These are phyloP conservation scores for Ophiostoma sp. DNA, from an alignment of 2,329 filamentous ascomycete species.

Conservation along the genomic window DNA sequence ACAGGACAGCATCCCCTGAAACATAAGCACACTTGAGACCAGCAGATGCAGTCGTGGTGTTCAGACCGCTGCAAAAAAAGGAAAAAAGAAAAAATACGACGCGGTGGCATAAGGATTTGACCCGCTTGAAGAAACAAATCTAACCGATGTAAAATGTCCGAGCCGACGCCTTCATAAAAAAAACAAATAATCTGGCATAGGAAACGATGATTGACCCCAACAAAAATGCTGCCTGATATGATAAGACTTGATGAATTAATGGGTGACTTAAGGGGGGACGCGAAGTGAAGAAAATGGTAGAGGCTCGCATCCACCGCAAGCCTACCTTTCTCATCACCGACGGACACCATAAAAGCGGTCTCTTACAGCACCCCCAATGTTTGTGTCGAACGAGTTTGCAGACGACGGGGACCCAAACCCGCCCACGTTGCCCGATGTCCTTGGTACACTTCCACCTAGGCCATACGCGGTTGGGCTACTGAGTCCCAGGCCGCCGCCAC, in stretches of 20 bases:
- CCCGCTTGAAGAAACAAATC: neutral
- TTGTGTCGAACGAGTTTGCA: conserved; percentile 35
- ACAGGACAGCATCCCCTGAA: too few relatives aligned
- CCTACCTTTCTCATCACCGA: conserved; percentile 2
- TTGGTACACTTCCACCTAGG: conserved; percentile 33
- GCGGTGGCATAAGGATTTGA: neutral
- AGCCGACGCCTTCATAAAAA: neutral
- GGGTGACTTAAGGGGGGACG: neutral
- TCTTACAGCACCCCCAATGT: conserved; percentile 23
- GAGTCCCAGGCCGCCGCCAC: conserved; percentile 33
- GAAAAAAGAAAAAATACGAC: neutral
- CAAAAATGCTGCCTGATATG: neutral
- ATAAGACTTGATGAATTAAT: neutral
- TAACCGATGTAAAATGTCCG: neutral
- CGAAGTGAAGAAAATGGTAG: neutral
- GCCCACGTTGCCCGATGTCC: conserved; percentile 31
- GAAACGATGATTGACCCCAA: neutral
- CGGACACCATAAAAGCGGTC: conserved; percentile 32
- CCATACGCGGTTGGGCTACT: conserved; percentile 32
- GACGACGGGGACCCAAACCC: conserved; percentile 25
- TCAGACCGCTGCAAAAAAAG: neutral
- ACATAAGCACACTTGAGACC: too few relatives aligned
- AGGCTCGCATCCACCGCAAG: neutral
- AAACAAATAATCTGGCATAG: neutral
- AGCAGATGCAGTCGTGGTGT: too few relatives aligned